Conservation (phyloP, 345 rosid genomes). For the Populus nigra region DNA sequence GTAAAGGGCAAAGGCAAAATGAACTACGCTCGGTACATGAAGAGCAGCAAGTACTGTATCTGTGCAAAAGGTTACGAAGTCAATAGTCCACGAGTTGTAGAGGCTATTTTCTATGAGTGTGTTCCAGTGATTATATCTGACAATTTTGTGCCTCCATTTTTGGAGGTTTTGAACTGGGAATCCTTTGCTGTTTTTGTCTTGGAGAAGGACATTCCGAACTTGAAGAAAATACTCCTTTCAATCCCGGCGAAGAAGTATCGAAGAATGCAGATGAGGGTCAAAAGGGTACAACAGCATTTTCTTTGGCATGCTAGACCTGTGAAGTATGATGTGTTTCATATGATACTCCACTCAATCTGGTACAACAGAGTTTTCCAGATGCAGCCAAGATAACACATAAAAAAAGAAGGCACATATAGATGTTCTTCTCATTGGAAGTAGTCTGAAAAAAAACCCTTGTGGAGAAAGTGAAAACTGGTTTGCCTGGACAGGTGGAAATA, state of each 20-base stretch:
- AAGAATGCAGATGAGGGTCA: conserved; percentile 73
- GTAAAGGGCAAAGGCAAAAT: conserved; percentile 58
- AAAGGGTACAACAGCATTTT: conserved; percentile 85
- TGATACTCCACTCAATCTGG: conserved; percentile 95
- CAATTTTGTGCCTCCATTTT: conserved; percentile 87
- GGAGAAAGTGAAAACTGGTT: not conserved
- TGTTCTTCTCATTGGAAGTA: not conserved
- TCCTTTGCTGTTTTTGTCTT: conserved; percentile 74
- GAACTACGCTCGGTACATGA: conserved; percentile 71
- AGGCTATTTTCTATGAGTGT: conserved; percentile 81
- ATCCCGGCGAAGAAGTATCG: conserved; percentile 53
- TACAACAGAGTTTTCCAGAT: conserved; percentile 70
- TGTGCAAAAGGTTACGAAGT: conserved; percentile 95
- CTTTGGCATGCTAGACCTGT: conserved; percentile 83
- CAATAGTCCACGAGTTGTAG: conserved; percentile 91
- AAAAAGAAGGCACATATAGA: not conserved
- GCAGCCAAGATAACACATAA: conserved; percentile 22
- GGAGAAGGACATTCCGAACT: conserved; percentile 80
- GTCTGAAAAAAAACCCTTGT: not conserved
- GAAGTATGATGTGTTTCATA: conserved; percentile 80
- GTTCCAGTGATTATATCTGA: conserved; percentile 93
- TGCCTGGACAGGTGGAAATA: not conserved
- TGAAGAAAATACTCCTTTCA: conserved; percentile 72
- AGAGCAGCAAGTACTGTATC: conserved; percentile 92
- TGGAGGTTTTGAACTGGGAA: conserved; percentile 82